phyloP scores from a whole-genome alignment of 2,329 filamentous ascomycete genomes.

The Colletotrichum chlorophyti region DNA sequence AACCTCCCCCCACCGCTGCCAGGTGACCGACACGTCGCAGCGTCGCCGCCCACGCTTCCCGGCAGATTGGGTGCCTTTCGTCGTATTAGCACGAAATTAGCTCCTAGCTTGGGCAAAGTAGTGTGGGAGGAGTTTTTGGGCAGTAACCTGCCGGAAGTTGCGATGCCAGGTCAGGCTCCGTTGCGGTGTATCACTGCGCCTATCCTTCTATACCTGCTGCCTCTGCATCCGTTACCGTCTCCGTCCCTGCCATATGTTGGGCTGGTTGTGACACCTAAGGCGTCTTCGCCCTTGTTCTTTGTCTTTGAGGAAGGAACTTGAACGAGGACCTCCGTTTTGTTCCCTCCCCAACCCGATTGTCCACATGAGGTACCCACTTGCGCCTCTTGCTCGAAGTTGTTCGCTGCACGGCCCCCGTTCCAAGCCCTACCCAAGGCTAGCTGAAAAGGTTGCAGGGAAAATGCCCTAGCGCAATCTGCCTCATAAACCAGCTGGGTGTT shows the following conservation, averaged over 20 bases:
- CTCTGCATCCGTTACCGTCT: no score
- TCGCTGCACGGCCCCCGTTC: not conserved
- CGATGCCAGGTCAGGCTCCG: not conserved
- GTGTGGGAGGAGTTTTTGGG: not conserved
- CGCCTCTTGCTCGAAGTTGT: not conserved
- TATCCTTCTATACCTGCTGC: no score
- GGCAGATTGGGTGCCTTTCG: constrained; percentile 1
- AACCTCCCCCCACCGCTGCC: not conserved
- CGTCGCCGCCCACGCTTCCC: not conserved
- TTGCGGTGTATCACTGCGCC: no score
- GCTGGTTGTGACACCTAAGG: no score
- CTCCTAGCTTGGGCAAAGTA: not conserved
- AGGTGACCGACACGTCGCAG: constrained; percentile 11
- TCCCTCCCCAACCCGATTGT: not conserved
- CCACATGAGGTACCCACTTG: not conserved
- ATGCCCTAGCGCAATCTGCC: constrained; percentile 13
- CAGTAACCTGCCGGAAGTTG: not conserved
- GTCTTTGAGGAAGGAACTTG: no score
- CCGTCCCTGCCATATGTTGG: no score
- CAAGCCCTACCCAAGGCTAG: not conserved
- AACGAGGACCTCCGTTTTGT: no score
- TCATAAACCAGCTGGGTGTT: constrained; percentile 2
- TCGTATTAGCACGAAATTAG: constrained; percentile 4
- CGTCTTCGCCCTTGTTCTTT: no score
- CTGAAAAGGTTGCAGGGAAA: not conserved